Conservation (phyloP, 1,139 yeast species). For the Nakaseomyces delphensis region DNA sequence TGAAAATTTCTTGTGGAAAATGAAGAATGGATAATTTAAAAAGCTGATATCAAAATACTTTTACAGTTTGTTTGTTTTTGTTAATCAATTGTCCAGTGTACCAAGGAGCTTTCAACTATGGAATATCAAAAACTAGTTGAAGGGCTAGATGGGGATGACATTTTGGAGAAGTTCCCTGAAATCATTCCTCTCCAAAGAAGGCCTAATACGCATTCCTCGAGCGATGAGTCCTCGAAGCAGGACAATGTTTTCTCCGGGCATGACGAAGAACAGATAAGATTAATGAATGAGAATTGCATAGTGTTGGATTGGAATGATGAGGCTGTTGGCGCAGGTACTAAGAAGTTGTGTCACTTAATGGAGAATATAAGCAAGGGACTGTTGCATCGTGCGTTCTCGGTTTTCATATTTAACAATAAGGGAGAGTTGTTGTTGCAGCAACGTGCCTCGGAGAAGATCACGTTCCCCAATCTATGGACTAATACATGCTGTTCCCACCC, state of each 20-base stretch:
- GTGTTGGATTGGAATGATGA: slow-evolving; percentile 79
- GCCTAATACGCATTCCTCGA: slow-evolving; percentile 30
- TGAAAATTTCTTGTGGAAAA: neutral
- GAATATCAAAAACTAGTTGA: slow-evolving; percentile 47
- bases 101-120: slow-evolving; percentile 8
- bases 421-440: slow-evolving; percentile 78
- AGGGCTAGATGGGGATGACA: slow-evolving; percentile 40
- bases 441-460: slow-evolving; percentile 92
- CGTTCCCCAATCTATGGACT: slow-evolving; percentile 96
- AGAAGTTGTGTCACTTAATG: slow-evolving; percentile 88
- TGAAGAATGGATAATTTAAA: neutral
- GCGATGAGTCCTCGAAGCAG: slow-evolving; percentile 11
- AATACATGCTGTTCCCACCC: slow-evolving; percentile 99
- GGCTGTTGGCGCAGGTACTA: slow-evolving; percentile 90
- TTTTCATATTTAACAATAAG: slow-evolving; percentile 74
- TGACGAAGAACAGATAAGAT: slow-evolving; percentile 84
- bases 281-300: slow-evolving; percentile 96
- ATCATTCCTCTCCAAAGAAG: slow-evolving; percentile 38
- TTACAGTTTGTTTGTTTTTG: too few species aligned
- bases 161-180: slow-evolving; percentile 54
- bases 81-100: too few species aligned
- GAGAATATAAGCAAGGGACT: slow-evolving; percentile 75
- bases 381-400: slow-evolving; percentile 92
- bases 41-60: neutral
- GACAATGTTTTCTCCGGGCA: slow-evolving; percentile 61